Evolutionary conservation across 2,329 filamentous ascomycete genomes (phyloP).

Genomic region (Tolypocladium cylindrosporum): DNA sequence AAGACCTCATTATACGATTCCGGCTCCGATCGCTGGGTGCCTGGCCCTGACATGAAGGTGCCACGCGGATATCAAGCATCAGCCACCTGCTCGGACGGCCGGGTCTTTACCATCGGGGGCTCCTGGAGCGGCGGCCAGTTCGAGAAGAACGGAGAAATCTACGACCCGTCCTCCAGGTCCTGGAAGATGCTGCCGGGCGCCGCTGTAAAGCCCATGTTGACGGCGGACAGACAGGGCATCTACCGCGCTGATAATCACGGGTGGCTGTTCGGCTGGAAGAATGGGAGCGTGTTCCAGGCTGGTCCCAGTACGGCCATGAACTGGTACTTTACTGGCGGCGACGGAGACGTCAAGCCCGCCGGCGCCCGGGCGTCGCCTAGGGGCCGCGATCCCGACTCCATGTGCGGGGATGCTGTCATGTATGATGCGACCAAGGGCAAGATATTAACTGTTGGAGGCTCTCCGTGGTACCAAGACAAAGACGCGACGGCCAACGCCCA

Average conservation of each 20-base stretch:
- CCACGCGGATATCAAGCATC: slow-evolving; percentile 43
- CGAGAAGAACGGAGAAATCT: slow-evolving; percentile 48
- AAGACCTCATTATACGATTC: slow-evolving; percentile 39
- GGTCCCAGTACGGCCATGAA: slow-evolving; percentile 30
- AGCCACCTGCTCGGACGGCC: slow-evolving; percentile 38
- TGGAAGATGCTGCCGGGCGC: slow-evolving; percentile 36
- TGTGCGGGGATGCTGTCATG: neutral
- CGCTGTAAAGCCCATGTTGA: slow-evolving; percentile 38
- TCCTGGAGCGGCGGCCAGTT: slow-evolving; percentile 36
- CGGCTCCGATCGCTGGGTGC: slow-evolving; percentile 24
- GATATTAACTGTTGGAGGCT: neutral
- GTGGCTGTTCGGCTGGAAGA: slow-evolving; percentile 30
- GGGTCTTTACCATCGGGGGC: slow-evolving; percentile 49
- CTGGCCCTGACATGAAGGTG: slow-evolving; percentile 30
- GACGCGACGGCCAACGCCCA: neutral
- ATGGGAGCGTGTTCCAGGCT: slow-evolving; percentile 41
- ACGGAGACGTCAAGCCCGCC: neutral
- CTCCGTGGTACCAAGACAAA: neutral
- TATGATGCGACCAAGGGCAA: neutral
- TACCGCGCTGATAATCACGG: slow-evolving; percentile 28
- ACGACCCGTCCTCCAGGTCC: slow-evolving; percentile 28
- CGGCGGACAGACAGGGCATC: slow-evolving; percentile 35
- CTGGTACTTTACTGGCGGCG: neutral
- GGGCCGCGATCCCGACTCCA: neutral
- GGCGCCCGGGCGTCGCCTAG: neutral